phyloP scores from a whole-genome alignment of 306 rosid genomes.

The Notholithocarpus densiflorus region DNA sequence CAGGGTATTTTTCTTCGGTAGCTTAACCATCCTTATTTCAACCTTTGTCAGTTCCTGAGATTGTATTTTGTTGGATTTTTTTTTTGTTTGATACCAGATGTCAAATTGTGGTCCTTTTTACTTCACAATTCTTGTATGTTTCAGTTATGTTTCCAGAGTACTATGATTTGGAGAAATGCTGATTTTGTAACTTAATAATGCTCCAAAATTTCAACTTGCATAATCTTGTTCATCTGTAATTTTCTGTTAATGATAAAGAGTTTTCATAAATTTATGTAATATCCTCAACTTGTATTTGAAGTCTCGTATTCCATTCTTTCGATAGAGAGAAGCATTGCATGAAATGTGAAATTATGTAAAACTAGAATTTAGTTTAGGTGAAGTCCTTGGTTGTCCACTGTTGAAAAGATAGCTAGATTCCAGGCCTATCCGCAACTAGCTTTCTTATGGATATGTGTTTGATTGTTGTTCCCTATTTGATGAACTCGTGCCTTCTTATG shows the following conservation, averaged over 20 bases:
- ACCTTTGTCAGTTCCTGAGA: neutral
- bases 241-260: neutral
- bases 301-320: neutral
- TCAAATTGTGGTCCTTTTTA: conserved; percentile 13
- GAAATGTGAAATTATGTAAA: neutral
- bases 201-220: neutral
- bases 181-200: conserved; percentile 10
- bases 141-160: conserved; percentile 7
- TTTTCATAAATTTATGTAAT: neutral
- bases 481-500: neutral
- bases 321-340: neutral
- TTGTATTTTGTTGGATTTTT: conserved; percentile 21
- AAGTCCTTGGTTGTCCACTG: neutral
- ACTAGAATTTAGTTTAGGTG: neutral
- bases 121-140: conserved; percentile 6
- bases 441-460: neutral
- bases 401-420: neutral
- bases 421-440: neutral
- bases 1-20: conserved; percentile 23
- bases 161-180: conserved; percentile 18
- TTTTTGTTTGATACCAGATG: conserved; percentile 14
- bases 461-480: neutral
- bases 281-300: neutral
- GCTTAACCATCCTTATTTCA: neutral
- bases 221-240: neutral